A percentile compares a stretch with the other conserved stretches of the same genome.
phyloP scores from a whole-genome alignment of 1,284 basidiomycete species.

The Thelephora terrestris region DNA sequence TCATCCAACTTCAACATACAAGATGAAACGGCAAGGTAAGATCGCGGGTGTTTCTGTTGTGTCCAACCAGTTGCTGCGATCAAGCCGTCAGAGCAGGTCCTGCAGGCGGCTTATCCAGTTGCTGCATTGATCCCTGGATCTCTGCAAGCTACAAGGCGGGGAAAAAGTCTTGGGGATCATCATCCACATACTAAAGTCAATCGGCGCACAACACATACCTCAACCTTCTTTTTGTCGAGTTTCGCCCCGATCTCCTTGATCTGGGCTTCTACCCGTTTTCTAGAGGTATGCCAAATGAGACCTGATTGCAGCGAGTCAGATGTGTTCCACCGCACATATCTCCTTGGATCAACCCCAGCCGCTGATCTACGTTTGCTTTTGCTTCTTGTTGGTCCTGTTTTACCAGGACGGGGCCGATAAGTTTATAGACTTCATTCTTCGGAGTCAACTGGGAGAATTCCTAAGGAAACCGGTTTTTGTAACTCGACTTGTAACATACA shows the following conservation, averaged over 20 bases:
- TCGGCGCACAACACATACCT: constrained; percentile 58
- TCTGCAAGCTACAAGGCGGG: constrained; percentile 44
- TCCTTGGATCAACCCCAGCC: constrained; percentile 81
- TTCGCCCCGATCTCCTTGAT: constrained; percentile 68
- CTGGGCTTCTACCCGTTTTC: constrained; percentile 73
- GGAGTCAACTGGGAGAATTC: constrained; percentile 75
- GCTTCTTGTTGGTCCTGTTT: constrained; percentile 88
- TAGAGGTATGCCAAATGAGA: constrained; percentile 20
- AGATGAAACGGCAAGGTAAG: no score
- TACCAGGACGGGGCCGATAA: constrained; percentile 85
- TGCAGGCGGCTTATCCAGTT: constrained; percentile 19
- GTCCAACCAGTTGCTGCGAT: no score
- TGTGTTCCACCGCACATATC: constrained; percentile 68
- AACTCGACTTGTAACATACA: neutral
- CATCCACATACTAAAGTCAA: constrained; percentile 1
- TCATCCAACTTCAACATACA: no score
- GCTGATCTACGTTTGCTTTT: constrained; percentile 82
- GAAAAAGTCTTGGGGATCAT: no score
- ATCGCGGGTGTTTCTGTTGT: no score
- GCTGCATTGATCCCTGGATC: constrained; percentile 49
- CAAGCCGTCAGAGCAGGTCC: no score
- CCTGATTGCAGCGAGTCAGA: neutral
- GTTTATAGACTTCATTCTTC: constrained; percentile 84
- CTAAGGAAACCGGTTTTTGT: constrained; percentile 34
- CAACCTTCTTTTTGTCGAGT: constrained; percentile 68